Conservation (phyloP, 352 stramenopile genomes). For the Phytophthora boehmeriae region DNA sequence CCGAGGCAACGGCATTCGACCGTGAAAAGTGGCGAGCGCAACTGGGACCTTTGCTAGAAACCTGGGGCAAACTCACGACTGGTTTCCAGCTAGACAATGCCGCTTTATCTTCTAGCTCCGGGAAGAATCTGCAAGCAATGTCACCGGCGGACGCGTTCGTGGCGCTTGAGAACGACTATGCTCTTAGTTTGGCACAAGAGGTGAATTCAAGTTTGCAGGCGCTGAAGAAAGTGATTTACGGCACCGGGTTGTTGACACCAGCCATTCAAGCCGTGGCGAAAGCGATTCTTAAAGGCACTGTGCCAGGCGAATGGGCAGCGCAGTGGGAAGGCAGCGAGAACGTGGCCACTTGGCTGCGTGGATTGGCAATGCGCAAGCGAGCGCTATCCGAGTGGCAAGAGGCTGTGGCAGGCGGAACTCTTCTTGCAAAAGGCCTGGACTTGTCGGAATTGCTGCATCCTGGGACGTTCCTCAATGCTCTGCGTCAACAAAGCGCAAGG, state of each 20-base stretch:
- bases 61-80: conserved; percentile 86
- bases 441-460: conserved; percentile 93
- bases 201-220: conserved; percentile 78
- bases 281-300: conserved; percentile 70
- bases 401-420: conserved; percentile 50
- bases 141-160: conserved; percentile 92
- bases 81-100: conserved; percentile 57
- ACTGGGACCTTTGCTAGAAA: conserved; percentile 90
- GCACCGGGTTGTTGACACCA: conserved; percentile 89
- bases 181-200: conserved; percentile 66
- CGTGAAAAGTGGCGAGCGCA: conserved; percentile 90
- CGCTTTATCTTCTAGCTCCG: conserved; percentile 13
- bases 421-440: conserved; percentile 83
- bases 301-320: conserved; percentile 82
- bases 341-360: conserved; percentile 79
- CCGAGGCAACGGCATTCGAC: conserved; percentile 84
- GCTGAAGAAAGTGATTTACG: conserved; percentile 92
- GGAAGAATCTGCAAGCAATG: conserved; percentile 52
- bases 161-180: conserved; percentile 87
- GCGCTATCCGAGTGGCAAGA: conserved; percentile 90
- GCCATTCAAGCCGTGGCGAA: conserved; percentile 83
- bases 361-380: conserved; percentile 76
- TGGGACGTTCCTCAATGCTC: conserved; percentile 94
- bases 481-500: conserved; percentile 92
- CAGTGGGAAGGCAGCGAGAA: conserved; percentile 85